A percentile compares a stretch with the other conserved stretches of the same genome.
Conservation (phyloP, 2,329 filamentous ascomycete species). For the Fusarium bactridioides region DNA sequence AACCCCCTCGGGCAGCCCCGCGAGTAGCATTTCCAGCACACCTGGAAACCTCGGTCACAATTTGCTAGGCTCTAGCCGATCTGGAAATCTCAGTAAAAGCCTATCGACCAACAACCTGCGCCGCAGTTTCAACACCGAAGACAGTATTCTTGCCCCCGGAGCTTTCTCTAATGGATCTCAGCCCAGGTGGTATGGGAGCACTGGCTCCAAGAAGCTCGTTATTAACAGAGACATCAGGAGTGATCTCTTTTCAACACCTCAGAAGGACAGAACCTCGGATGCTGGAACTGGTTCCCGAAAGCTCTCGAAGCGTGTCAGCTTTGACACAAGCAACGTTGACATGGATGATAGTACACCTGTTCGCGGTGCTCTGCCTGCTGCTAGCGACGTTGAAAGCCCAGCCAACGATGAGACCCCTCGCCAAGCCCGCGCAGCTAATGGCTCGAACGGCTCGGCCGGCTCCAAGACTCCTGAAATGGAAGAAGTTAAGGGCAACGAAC, state of each 20-base stretch:
- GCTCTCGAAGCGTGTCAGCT: conserved; percentile 88
- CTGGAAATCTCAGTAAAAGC: conserved; percentile 82
- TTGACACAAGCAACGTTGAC: conserved; percentile 71
- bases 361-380: conserved; percentile 47
- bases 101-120: conserved; percentile 87
- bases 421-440: conserved; percentile 57
- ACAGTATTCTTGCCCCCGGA: conserved; percentile 85
- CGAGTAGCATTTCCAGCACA: conserved; percentile 70
- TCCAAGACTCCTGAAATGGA: conserved; percentile 69
- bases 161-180: conserved; percentile 78
- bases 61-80: conserved; percentile 70
- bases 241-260: conserved; percentile 71
- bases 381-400: conserved; percentile 43
- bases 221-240: conserved; percentile 89
- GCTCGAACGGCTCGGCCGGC: conserved; percentile 47
- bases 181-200: conserved; percentile 70
- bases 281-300: conserved; percentile 58
- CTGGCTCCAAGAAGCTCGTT: conserved; percentile 84
- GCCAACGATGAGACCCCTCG: conserved; percentile 52
- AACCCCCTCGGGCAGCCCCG: conserved; percentile 75
- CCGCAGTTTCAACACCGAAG: conserved; percentile 80
- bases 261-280: conserved; percentile 56
- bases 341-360: conserved; percentile 47
- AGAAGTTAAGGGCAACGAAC: conserved; percentile 75
- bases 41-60: conserved; percentile 73